Conservation (phyloP, 163 green algal species). For the Scenedesmus sp. region DNA sequence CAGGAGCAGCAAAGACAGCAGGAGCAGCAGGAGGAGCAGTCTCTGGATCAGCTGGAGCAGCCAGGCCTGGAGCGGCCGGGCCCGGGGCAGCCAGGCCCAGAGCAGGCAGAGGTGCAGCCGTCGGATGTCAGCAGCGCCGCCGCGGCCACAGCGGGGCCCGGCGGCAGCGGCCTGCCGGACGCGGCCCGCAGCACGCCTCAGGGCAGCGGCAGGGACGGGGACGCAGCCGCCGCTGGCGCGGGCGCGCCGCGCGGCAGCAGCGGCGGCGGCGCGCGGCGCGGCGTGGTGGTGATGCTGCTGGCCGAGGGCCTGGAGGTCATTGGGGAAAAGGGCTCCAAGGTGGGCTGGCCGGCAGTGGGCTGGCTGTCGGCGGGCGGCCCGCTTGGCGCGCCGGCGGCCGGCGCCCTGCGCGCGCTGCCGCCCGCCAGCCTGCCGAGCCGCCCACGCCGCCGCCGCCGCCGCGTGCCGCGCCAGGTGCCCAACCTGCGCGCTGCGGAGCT, state of each 20-base stretch:
- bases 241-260: not conserved
- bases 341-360: conserved; percentile 7
- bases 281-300: conserved; percentile 60
- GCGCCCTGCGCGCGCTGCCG: no score
- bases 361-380: not conserved
- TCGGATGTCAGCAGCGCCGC: no score
- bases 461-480: conserved; percentile 47
- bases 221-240: not conserved
- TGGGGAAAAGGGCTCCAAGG: conserved; percentile 62
- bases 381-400: not conserved
- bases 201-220: not conserved
- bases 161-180: not conserved
- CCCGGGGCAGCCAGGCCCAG: no score
- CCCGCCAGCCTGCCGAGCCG: no score
- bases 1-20: conserved; percentile 15
- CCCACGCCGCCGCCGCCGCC: not conserved
- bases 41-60: no score
- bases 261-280: not conserved
- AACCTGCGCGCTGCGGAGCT: conserved; percentile 57
- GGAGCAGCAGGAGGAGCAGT: conserved; percentile 17
- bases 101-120: no score
- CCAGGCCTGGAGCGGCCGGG: no score
- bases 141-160: not conserved
- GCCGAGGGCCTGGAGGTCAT: conserved; percentile 57
- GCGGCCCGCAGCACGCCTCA: no score